Evolutionary conservation across 257 asterid genomes (phyloP), one percentile per base, ranked within the genome.

Genomic region (Primulina huaijiensis): DNA sequence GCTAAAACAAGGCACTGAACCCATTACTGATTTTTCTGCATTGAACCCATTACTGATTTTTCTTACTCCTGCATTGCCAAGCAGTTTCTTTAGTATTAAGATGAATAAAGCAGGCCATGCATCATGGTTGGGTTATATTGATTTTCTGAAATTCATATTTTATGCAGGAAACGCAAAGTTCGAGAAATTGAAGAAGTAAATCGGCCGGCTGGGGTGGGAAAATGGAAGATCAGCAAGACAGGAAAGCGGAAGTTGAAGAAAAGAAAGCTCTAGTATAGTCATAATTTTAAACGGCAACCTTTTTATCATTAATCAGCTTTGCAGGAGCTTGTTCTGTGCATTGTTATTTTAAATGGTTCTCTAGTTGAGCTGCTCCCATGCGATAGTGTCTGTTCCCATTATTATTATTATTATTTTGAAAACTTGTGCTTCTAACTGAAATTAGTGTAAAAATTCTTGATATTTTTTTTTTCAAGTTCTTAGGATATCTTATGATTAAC

Each of bases 121-220:
- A 33, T 43, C 38, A 14, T 43, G 17, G 34, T 38, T 52, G 25
- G 33, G 40, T 5, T 7, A 27, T 20, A 56, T 69, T 50, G 55
- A 14, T 63, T 46, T 12, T 29, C 56, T 55, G 8, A 40, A 67
- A 31, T 65, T 68, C 62, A 64, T 63, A 58, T 53, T 52, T 53
- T 53, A 25, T 78, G 69, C 86, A 92, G 98, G 83, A 92, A 90
- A 72, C 97, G 96, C 33, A 92, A 92, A 82, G 96, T 92, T 77
- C 74, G 81, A 4, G 90, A 92, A 88, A 92, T 92, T 78, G 97
- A 90, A 83, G 93, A 84, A 60, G 76, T 77, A 60, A 84, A 86
- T 66, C 80, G 90, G 57, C 92, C 96, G 53, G 93, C 46, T 43
- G 92, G 92, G 59, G 96, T 88, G 59, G 86, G 70, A 72, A 92